Base-by-base conservation (phyloP, 352 stramenopile genomes). In the Phytophthora pistaciae region DNA sequence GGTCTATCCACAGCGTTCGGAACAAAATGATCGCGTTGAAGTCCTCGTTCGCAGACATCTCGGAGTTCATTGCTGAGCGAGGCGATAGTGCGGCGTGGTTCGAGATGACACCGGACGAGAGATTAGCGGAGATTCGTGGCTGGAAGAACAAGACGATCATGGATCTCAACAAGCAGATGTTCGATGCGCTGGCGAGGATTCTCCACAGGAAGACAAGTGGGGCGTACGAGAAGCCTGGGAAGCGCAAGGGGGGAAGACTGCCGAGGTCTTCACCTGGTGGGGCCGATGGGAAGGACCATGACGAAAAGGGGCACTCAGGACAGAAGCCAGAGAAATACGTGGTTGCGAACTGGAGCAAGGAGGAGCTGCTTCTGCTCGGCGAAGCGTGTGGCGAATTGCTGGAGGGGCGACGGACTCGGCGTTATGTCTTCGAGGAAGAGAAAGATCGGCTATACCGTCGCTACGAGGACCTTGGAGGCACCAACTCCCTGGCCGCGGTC, bases 1-100 rank as follows among this genome's bases (percentile, higher is more conserved):
- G 76, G 21, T 79, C 55, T 11, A 64, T 78, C 18, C 64, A 69
- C 14, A 80, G 72, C 11, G 74, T 83, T 29, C 74, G 74, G 36
- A 80, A 80, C 63, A 80, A 80, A 60, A 81, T 83, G 76, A 83
- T 80, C 31, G 71, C 76, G 48, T 50, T 84, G 36, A 81, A 81
- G 58, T 71, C 66, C 42, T 73, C 73, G 8, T 84, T 72, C 27
- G 46, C 60, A 23, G 38, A 54, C 27, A 76, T 84, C 31, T 68
- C 72, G 5, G 53, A 62, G 9, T 84, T 67, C 52, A 75, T 82
- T n/a, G 49, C 23, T 1, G 66, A 78, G 29, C 44, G 23, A 42
- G 66, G 66, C 6, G 66, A 79, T 46, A 68, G 60, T 40, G 36
- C 42, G 1, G 62, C 58, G 8, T 84, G 77, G 77, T 80, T 84